Evolutionary conservation across 176 grass and related monocot species (phyloP).

Genomic region (Triticum dicoccoides): DNA sequence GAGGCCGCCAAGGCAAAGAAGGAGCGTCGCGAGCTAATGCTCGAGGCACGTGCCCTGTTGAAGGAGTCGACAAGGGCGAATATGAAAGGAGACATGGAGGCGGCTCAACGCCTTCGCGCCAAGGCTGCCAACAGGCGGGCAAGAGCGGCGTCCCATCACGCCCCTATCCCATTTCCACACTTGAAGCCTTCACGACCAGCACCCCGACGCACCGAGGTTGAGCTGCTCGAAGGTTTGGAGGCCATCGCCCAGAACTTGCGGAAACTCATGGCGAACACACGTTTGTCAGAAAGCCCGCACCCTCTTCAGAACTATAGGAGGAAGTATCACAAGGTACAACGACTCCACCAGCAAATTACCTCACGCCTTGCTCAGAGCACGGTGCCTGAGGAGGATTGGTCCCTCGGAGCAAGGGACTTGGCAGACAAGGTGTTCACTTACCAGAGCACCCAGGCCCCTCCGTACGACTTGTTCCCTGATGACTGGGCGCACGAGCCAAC

Average conservation of each 20-base stretch:
- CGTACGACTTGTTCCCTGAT: not conserved
- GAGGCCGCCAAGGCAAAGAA: not conserved
- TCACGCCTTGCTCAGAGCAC: not conserved
- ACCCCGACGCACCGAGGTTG: not conserved
- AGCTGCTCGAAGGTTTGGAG: not conserved
- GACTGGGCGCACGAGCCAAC: not conserved
- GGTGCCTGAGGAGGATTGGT: not conserved
- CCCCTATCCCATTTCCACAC: not conserved
- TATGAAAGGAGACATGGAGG: not conserved
- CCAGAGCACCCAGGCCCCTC: fast-evolving
- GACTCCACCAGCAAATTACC: not conserved
- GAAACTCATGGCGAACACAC: not conserved
- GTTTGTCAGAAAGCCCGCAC: not conserved
- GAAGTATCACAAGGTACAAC: not conserved
- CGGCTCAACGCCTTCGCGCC: not conserved
- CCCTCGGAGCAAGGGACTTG: not conserved
- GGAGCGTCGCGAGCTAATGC: not conserved
- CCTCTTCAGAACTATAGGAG: not conserved
- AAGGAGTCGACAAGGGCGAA: too few relatives aligned
- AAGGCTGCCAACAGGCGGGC: not conserved
- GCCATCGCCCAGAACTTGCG: not conserved
- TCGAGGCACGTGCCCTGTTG: not conserved
- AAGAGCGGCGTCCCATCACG: not conserved
- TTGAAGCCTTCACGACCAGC: not conserved
- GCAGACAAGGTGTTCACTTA: not conserved